A percentile compares a stretch with the other conserved stretches of the same genome.
Conservation (phyloP, 768 basidiomycete species). For the Exidia glandulosa region DNA sequence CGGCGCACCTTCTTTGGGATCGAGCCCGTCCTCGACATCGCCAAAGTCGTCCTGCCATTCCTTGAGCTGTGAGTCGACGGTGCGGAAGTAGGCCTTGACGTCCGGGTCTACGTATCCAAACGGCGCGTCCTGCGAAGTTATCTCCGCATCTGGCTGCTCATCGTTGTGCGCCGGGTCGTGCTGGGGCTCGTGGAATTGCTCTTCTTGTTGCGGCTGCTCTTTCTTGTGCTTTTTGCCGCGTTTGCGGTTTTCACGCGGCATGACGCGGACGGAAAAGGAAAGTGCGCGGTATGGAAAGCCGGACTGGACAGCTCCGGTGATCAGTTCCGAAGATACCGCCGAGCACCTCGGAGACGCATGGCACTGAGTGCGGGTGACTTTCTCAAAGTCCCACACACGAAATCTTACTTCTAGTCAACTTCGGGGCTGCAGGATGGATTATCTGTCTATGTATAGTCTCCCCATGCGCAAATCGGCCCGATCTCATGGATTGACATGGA, state of each 20-base stretch:
- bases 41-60: conserved; percentile 64
- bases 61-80: conserved; percentile 76
- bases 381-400: too few relatives aligned
- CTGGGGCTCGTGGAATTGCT: conserved; percentile 18
- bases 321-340: too few relatives aligned
- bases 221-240: conserved; percentile 64
- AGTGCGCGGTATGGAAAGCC: neutral
- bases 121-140: conserved; percentile 55
- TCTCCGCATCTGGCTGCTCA: too few relatives aligned
- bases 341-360: too few relatives aligned
- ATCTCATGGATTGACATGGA: too few relatives aligned
- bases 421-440: too few relatives aligned
- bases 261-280: conserved; percentile 18
- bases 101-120: conserved; percentile 87
- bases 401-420: too few relatives aligned
- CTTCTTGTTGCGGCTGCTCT: conserved; percentile 11
- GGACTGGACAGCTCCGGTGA: too few relatives aligned
- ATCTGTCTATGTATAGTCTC: too few relatives aligned
- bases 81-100: conserved; percentile 86
- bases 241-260: conserved; percentile 70
- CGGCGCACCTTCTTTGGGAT: conserved; percentile 7
- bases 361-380: too few relatives aligned
- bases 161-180: conserved; percentile 29
- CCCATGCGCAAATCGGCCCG: too few relatives aligned
- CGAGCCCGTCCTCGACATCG: conserved; percentile 30